Base-by-base conservation (phyloP, 169 alveolate species). In the Eimeria maxima region DNA sequence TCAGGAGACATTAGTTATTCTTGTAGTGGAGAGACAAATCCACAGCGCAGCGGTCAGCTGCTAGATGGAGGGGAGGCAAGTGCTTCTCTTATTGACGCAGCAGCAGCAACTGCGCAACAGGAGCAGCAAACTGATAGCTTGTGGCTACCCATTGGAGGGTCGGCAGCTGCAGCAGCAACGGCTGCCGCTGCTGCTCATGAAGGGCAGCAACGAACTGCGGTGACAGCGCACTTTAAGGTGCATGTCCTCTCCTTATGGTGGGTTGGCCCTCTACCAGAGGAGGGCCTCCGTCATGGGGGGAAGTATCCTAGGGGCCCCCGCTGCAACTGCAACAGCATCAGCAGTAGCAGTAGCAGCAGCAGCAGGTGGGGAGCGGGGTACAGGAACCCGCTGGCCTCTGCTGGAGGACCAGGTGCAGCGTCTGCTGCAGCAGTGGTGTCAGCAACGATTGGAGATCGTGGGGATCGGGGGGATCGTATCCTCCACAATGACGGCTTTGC, bases 311-410 rank as follows among this genome's bases (percentile, higher is more conserved):
- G 38, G 11, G 65, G 67, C 24, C 47, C 90, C 24, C 45, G 50
- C 90, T 81, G 90, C 47, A 42, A 73, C 73, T 81, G 90, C 73
- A 53, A 73, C 90, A 50, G 90, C 90, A 45, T 45, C 90, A n/a
- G 71, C 90, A 50, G 73, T 74, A 81, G 74, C 74, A 81, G 90
- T 53, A 53, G 16, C 67, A 53, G 73, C 67, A 81, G 45, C 50
- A 81, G 18, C 44, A 29, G 18, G 55, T 45, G 38, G 27, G 65
- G 53, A 45, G 87, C 87, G 7, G 33, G 18, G 65, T 18, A 53
- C 20, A 14, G 90, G 13, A 76, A 76, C 63, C 87, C 87, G 60
- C 60, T 76, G 87, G 87, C 87, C 18, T 8, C n/a, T 22, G 65
- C 71, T n/a, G 73, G 73, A 50, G 60, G 63, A 24, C 4, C 87